Evolutionary conservation across 306 rosid species (phyloP), one percentile per base, ranked within the genome.

Genomic region (Cucurbita moschata): DNA sequence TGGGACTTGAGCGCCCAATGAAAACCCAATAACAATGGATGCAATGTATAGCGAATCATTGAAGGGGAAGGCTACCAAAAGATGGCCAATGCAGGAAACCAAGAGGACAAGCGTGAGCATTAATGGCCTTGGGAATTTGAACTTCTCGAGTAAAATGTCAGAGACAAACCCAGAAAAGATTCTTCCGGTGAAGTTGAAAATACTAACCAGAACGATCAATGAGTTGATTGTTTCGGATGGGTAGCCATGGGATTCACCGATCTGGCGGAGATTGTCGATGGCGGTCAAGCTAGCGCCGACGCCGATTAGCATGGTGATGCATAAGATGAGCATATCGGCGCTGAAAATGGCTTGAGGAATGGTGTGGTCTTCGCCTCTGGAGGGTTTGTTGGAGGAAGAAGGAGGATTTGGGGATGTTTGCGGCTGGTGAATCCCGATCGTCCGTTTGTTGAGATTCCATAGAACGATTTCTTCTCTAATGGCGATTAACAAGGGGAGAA

Each of bases 291-390:
- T 84, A 2, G 80, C 42, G 7, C 84, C 85, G 19, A 75, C 55
- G 8, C 83, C 78, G n/a, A 55, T 58, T 0, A 81, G 4, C 0
- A 71, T 64, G 2, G 80, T 26, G 39, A 35, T 4, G 67, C 69
- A 18, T 0, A 81, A 26, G 35, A 79, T 52, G 5, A 59, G 1
- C 75, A 71, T 71, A 47, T 71, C 75, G 35, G 35, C 4, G 35
- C 75, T 71, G 16, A 52, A 52, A 10, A 82, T 55, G 0, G 84
- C 84, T 71, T 79, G 84, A 12, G 77, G 39, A 10, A 82, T 67
- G 3, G 79, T 37, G 62, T 75, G 67, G 35, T 82, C 84, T 53
- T 85, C 84, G 15, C 86, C 88, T 65, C 88, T 76, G 49, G 26
- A n/a, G 14, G 81, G 86, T n/a, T 78, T 80, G 7, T 77, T 51